Percentiles rank a stretch among this genome's conserved stretches.
These are phyloP conservation scores for Macrocystidia cucumis DNA, from an alignment of 1,284 basidiomycete species.

Conservation along the genomic window DNA sequence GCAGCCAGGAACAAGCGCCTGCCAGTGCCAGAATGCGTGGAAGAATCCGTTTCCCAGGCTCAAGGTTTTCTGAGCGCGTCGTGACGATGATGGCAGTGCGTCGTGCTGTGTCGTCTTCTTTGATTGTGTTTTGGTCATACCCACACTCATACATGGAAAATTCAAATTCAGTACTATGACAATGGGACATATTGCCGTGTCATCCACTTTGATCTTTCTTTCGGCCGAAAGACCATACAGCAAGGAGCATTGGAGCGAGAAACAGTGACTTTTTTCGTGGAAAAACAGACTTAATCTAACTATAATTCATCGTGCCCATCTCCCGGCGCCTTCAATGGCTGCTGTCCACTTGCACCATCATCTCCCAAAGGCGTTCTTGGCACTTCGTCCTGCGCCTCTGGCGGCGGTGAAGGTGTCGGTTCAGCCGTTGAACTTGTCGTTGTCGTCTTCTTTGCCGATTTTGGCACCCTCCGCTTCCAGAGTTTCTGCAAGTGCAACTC, in stretches of 20 bases:
- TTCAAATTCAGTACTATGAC: background rate
- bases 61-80: too few relatives aligned
- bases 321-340: background rate
- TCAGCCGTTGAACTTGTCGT: conserved; percentile 19
- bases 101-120: too few relatives aligned
- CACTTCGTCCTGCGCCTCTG: conserved; percentile 3
- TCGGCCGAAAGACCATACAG: background rate
- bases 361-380: background rate
- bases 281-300: background rate
- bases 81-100: too few relatives aligned
- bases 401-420: conserved; percentile 8
- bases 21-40: too few relatives aligned
- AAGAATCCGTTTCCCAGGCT: too few relatives aligned
- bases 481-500: conserved; percentile 69
- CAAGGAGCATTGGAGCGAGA: background rate
- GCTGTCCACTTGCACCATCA: conserved; percentile 4
- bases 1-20: too few relatives aligned
- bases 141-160: too few relatives aligned
- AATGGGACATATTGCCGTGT: background rate
- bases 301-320: background rate
- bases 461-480: conserved; percentile 57
- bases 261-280: background rate
- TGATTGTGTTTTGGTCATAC: too few relatives aligned
- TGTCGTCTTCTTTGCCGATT: conserved; percentile 38
- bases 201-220: background rate